These are phyloP conservation scores for Podospora comata DNA, from an alignment of 495 filamentous ascomycete genomes.

Conservation along the genomic window DNA sequence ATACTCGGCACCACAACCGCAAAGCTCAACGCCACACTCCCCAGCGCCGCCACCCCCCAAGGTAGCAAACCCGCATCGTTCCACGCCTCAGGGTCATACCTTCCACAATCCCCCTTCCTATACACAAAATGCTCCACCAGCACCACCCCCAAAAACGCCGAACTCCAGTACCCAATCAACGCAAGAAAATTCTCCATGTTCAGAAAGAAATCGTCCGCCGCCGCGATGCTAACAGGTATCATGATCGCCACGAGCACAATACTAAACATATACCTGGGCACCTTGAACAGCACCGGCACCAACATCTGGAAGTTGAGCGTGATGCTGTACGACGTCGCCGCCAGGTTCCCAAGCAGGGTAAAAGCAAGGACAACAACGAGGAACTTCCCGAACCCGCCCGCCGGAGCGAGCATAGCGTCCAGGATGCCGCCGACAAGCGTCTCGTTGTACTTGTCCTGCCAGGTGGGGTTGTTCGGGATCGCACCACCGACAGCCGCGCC, in stretches of 20 bases:
- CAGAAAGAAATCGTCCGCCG: constrained; percentile 49
- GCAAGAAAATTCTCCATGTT: constrained; percentile 54
- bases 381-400: constrained; percentile 56
- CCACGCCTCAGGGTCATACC: constrained; percentile 49
- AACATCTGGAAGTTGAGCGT: constrained; percentile 58
- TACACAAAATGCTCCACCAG: constrained; percentile 51
- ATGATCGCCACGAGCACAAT: constrained; percentile 49
- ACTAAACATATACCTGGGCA: constrained; percentile 53
- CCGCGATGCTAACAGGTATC: constrained; percentile 51
- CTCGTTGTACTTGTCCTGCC: constrained; percentile 45
- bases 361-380: constrained; percentile 52
- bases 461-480: constrained; percentile 39
- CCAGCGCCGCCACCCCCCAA: constrained; percentile 47
- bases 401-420: constrained; percentile 51
- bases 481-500: constrained; percentile 54
- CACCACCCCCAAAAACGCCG: constrained; percentile 50
- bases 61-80: constrained; percentile 45
- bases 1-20: constrained; percentile 52
- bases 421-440: constrained; percentile 53
- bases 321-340: constrained; percentile 48
- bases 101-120: constrained; percentile 31
- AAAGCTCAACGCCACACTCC: constrained; percentile 38
- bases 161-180: constrained; percentile 56
- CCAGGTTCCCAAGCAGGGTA: constrained; percentile 52
- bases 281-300: constrained; percentile 42